Evolutionary conservation across 352 stramenopile genomes (phyloP), one percentile per base, ranked within the genome.

Genomic region (Phytophthora ohioensis): DNA sequence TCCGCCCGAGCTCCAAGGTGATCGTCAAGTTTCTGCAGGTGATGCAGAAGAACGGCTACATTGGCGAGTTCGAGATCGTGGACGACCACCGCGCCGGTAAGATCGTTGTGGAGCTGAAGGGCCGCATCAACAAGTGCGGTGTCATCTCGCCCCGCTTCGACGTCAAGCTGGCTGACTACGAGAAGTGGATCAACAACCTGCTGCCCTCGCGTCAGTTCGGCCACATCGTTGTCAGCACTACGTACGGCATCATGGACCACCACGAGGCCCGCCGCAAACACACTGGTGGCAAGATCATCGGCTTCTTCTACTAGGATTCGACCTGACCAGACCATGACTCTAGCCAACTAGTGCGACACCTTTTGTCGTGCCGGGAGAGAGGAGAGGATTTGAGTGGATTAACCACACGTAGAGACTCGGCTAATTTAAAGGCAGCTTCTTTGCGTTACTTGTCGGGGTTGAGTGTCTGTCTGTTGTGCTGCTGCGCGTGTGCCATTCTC

Each of bases 21-120:
- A 98, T 99, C 75, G 91, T 99, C 84, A 99, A 99, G 93, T 99
- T 99, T 87, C 93, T 99, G 76, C 97, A 99, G 88, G 93, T 97
- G 55, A 99, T 99, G 98, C 98, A 99, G 93, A 98, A 99, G 88
- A 98, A 99, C 87, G 96, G 98, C 78, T 99, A 99, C 97, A 99
- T 99, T 86, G 98, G 97, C 65, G 98, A 99, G 87, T 99, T 99
- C 81, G 97, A 99, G 90, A 99, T 99, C 79, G 85, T 99, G 57
- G 98, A 99, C 84, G 98, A 99, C 89, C 98, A 99, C 92, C 93
- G 98, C 73, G 90, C 92, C 65, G 97, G 98, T 78, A 99, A 99
- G 91, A 99, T 99, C 78, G 97, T 99, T 9, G 78, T 98, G 34
- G 84, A 99, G 79, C 91, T 99, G 38, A 99, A 93, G 80, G 98